Conservation (phyloP, 1,284 basidiomycete species). For the Ceratobasidium theobromae region DNA sequence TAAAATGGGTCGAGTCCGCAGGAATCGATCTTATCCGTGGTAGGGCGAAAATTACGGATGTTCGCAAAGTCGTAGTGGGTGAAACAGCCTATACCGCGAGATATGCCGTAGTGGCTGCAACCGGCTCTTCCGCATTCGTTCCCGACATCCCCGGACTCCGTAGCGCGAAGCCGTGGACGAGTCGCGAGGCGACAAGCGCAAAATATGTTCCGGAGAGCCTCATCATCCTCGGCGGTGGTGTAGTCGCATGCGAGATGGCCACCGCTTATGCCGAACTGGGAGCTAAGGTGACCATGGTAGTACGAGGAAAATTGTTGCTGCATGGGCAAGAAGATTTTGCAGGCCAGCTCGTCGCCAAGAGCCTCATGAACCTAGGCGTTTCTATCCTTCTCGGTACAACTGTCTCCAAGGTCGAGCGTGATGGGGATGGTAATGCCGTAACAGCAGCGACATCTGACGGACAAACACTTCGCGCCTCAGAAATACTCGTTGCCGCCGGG, state of each 20-base stretch:
- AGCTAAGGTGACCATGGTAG: conserved; percentile 27
- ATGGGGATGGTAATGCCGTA: neutral
- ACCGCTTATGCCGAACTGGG: conserved; percentile 28
- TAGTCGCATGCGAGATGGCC: conserved; percentile 33
- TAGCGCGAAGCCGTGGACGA: conserved; percentile 28
- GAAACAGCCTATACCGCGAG: conserved; percentile 13
- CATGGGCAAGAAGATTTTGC: conserved; percentile 26
- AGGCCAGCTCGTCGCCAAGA: conserved; percentile 25
- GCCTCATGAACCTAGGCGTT: conserved; percentile 18
- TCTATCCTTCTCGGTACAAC: conserved; percentile 1
- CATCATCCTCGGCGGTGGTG: conserved; percentile 29
- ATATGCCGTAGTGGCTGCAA: conserved; percentile 25
- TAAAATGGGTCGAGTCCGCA: conserved; percentile 28
- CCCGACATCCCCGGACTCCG: conserved; percentile 26
- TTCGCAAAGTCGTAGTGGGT: neutral
- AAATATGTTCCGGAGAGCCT: conserved; percentile 24
- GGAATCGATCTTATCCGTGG: conserved; percentile 32
- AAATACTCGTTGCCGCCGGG: conserved; percentile 31
- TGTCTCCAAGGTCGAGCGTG: conserved; percentile 15
- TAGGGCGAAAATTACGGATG: neutral
- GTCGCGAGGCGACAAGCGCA: conserved; percentile 30
- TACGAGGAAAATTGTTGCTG: conserved; percentile 16
- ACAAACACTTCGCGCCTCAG: conserved; percentile 3
- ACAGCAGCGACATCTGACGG: neutral
- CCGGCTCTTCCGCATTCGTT: conserved; percentile 18